phyloP scores from a whole-genome alignment of 164 flowering plant genomes.

The Taxillus chinensis region DNA sequence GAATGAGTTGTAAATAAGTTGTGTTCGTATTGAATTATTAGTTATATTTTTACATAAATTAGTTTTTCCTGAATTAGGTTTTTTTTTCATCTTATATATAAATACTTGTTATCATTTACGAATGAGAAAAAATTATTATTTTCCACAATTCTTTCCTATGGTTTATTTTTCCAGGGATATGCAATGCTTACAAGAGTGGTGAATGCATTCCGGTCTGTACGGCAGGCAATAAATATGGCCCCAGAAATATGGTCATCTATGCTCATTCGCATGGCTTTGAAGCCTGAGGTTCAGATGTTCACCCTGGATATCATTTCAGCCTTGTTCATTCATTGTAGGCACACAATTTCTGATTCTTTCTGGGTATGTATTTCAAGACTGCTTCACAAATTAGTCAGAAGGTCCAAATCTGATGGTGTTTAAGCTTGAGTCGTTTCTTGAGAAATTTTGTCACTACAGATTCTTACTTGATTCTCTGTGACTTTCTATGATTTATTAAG shows the following conservation, averaged over 20 bases:
- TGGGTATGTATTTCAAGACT: slow-evolving; percentile 67
- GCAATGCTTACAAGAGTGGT: slow-evolving; percentile 33
- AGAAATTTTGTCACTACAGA: background rate
- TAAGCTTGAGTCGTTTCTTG: background rate
- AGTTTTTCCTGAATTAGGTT: too few relatives aligned
- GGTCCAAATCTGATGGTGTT: slow-evolving; percentile 5
- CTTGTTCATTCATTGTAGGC: slow-evolving; percentile 28
- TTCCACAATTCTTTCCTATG: too few relatives aligned
- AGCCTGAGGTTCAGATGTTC: slow-evolving; percentile 58
- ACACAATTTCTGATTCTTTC: slow-evolving; percentile 36
- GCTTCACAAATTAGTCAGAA: slow-evolving; percentile 34
- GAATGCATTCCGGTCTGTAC: slow-evolving; percentile 45
- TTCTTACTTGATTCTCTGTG: background rate
- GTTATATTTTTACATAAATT: too few relatives aligned
- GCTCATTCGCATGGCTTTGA: slow-evolving; percentile 54
- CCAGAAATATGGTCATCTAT: slow-evolving; percentile 74
- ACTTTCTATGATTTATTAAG: too few relatives aligned
- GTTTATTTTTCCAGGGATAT: slow-evolving; percentile 31
- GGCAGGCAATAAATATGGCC: slow-evolving; percentile 50
- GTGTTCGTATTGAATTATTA: too few relatives aligned
- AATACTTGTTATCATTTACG: too few relatives aligned
- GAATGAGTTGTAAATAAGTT: too few relatives aligned
- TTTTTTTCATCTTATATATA: too few relatives aligned
- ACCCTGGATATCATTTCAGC: slow-evolving; percentile 44
- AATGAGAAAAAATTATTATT: too few relatives aligned